Evolutionary conservation across 2,329 filamentous ascomycete genomes (phyloP).

Genomic region (Aureobasidium sp.): DNA sequence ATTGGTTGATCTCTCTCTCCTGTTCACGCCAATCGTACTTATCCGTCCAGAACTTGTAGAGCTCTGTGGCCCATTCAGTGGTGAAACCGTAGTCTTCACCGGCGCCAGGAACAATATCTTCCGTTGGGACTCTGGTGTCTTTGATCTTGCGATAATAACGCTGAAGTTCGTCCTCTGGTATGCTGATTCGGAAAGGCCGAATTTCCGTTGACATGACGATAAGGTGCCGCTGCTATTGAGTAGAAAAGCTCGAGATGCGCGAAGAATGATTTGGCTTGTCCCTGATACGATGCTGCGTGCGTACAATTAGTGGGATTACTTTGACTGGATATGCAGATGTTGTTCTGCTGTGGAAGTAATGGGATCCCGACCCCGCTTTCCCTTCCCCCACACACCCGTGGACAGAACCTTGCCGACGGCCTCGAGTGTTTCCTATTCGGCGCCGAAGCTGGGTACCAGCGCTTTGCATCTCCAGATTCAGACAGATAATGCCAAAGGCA

Average conservation of each 20-base stretch:
- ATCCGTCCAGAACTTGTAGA: conserved; percentile 31
- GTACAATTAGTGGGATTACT: no score
- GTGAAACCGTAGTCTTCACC: conserved; percentile 31
- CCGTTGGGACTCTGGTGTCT: conserved; percentile 29
- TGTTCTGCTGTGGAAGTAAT: not conserved
- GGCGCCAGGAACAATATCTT: conserved; percentile 32
- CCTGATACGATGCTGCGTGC: no score
- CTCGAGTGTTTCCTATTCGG: no score
- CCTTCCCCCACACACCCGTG: no score
- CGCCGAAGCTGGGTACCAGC: no score
- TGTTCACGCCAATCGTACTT: conserved; percentile 31
- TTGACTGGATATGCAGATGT: no score
- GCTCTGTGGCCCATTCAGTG: conserved; percentile 29
- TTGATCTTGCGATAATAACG: conserved; percentile 32
- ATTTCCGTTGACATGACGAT: not conserved
- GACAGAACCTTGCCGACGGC: no score
- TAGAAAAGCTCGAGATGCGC: no score
- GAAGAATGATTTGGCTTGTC: no score
- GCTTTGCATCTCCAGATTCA: no score
- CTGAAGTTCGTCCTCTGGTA: conserved; percentile 31
- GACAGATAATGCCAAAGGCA: no score
- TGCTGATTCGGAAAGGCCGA: conserved; percentile 27
- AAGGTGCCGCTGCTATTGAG: no score
- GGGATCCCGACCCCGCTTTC: not conserved
- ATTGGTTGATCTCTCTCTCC: conserved; percentile 29